Evolutionary conservation across 371 early-diverging fungal species (phyloP), one percentile per base, ranked within the genome.

Genomic region (Circinella umbellata): DNA sequence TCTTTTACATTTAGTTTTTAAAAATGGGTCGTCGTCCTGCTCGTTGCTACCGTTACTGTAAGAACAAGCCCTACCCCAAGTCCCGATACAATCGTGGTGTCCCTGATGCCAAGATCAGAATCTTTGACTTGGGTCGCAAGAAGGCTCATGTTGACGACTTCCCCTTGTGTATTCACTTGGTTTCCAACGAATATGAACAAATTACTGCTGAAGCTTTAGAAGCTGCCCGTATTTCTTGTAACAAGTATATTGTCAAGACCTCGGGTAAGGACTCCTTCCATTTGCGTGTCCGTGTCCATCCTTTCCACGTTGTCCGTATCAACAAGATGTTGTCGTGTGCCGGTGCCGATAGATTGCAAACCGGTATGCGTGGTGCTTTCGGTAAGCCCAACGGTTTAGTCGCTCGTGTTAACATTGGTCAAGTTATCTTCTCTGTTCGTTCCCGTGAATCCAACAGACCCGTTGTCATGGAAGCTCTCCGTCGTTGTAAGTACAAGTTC

Each of bases 281-380:
- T 91, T 89, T 99, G 94, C 93, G 99, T 80, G 90, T 99, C 67
- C 95, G 98, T 78, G 98, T 99, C 75, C 99, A 99, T 88, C 99
- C 99, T 63, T 98, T 93, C 92, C 99, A 99, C 91, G 99, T 99
- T 66, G 87, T 99, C 76, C 97, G 99, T 84, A 99, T 99, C 94
- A 99, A 99, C 94, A 99, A 99, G 92, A 99, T 99, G 99, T 94
- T 99, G 93, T 99, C 99, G 74, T 99, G 99, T 88, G 99, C 99
- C 80, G 99, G 99, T 89, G 99, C 99, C 79, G 99, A 99, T 95
- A 89, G 99, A 89, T 94, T 99, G 80, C 99, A 99, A 90, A 96
- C 96, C 74, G 99, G 99, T 92, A 99, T 99, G 99, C 96, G 99
- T 90, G 99, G 99, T 86, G 99, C 99, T 78, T 99, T 92, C 84